Percentiles rank a stretch among this genome's conserved stretches.
Evolutionary conservation across 1,284 basidiomycete species (phyloP).

Genomic region (Clitocybe nebularis): DNA sequence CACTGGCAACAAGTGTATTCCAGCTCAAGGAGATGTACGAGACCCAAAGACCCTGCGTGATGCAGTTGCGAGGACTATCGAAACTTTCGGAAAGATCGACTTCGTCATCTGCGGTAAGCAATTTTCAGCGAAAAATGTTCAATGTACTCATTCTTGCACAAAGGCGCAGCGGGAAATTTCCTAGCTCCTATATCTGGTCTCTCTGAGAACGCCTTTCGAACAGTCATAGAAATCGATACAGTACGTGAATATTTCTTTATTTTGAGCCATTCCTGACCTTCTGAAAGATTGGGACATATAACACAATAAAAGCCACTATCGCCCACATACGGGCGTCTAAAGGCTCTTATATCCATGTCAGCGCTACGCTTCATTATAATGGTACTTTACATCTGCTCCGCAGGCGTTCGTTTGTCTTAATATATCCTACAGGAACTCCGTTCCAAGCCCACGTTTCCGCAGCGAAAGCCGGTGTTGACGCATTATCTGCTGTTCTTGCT

Average conservation of each 20-base stretch:
- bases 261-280: constrained; percentile 1
- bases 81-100: constrained; percentile 50
- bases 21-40: constrained; percentile 5
- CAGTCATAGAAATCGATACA: constrained; percentile 93
- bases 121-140: constrained; percentile 21
- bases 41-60: constrained; percentile 3
- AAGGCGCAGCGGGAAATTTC: constrained; percentile 90
- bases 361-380: constrained; percentile 86
- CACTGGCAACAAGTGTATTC: constrained; percentile 66
- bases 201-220: constrained; percentile 87
- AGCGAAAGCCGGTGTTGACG: constrained; percentile 94
- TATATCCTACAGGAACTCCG: constrained; percentile 63
- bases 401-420: too few relatives aligned
- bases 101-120: constrained; percentile 5
- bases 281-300: constrained; percentile 77
- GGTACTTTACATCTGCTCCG: too few relatives aligned
- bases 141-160: constrained; percentile 3
- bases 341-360: constrained; percentile 90
- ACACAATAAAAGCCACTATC: constrained; percentile 91
- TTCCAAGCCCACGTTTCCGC: constrained; percentile 93
- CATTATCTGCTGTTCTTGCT: constrained; percentile 79
- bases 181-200: constrained; percentile 78
- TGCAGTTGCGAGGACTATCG: constrained; percentile 5
- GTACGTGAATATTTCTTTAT: constrained; percentile 35
- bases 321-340: constrained; percentile 64